Base-by-base conservation (phyloP, 805 yeast species). In the Yarrowia deformans region DNA sequence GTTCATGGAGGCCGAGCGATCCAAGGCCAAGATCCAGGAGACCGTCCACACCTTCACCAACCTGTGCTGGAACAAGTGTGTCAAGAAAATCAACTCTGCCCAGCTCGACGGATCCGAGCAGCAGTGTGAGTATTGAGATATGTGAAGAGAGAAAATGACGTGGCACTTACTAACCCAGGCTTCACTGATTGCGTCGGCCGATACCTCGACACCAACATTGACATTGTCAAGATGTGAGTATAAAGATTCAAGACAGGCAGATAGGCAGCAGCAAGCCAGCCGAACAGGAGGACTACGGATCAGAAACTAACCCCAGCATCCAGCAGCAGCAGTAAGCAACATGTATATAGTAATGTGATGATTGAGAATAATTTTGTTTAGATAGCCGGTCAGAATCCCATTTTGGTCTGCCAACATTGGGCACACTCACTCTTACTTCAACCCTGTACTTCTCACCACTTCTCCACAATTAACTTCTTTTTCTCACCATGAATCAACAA, bases 1-100 rank as follows among this genome's bases (percentile, higher is more conserved):
- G 69, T 93, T 91, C 81, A 82, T 93, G 61, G 96, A 92, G 76
- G 81, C 89, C 14, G 97, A 93, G 80, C 89, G 90, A 76, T 85
- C 95, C 72, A 91, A 90, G 81, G 88, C 94, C 69, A 91, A 92
- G 80, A 91, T 93, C 39, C 97, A 92, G 78, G 84, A 72, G 69
- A 78, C 96, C 42, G 90, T 93, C 71, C 97, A 93, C 78, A 86
- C 84, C 75, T 92, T 91, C 84, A 93, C 97, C 35, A 93, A 92
- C 76, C 83, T 89, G 83, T 93, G 98, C 78, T 93, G 92, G 84
- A 90, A 89, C 77, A 90, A 90, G 80, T 93, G 98, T 79, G 84
- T 92, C 67, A 80, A 81, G 61, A 77, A 79, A 34, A 67, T 74
- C 71, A 81, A 79, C 23, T 70, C 80, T 6, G 74, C 74, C 55